These are phyloP conservation scores for Hypoxylon perforatum DNA, from an alignment of 495 filamentous ascomycete genomes.

Conservation along the genomic window DNA sequence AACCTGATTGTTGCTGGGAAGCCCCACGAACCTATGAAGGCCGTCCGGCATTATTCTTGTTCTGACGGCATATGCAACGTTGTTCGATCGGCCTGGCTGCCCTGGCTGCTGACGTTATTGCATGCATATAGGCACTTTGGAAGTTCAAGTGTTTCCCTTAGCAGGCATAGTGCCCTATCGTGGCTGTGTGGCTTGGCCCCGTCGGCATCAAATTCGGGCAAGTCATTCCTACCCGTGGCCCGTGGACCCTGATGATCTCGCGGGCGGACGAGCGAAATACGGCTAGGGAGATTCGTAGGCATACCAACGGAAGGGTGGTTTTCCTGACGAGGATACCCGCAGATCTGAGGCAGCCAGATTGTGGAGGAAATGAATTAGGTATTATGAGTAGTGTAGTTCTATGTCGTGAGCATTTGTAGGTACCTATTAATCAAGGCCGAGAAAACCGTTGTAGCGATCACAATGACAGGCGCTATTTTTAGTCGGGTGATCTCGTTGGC, in stretches of 20 bases:
- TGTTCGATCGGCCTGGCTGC: slow-evolving; percentile 28
- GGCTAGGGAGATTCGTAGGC: slow-evolving; percentile 14
- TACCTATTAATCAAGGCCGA: no score
- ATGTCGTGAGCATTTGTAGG: no score
- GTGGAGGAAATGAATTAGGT: not conserved
- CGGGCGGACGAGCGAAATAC: slow-evolving; percentile 4
- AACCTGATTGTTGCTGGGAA: slow-evolving; percentile 11
- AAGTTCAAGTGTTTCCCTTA: slow-evolving; percentile 6
- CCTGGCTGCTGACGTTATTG: slow-evolving; percentile 3
- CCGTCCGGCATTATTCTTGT: slow-evolving; percentile 17
- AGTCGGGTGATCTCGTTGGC: slow-evolving; percentile 2
- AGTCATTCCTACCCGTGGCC: slow-evolving; percentile 7
- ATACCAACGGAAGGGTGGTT: not conserved
- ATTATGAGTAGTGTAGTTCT: no score
- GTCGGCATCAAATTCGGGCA: slow-evolving; percentile 22
- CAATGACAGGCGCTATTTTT: slow-evolving; percentile 26
- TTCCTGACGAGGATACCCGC: not conserved
- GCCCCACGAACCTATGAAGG: slow-evolving; percentile 17
- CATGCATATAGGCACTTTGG: slow-evolving; percentile 7
- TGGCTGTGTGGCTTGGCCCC: slow-evolving; percentile 33
- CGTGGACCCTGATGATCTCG: slow-evolving; percentile 37
- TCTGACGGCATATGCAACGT: slow-evolving; percentile 41
- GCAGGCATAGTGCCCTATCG: slow-evolving; percentile 3
- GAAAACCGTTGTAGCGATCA: not conserved
- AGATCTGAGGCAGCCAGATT: slow-evolving; percentile 14